Evolutionary conservation across 768 basidiomycete species (phyloP).

Genomic region (Nidula microcarpa): DNA sequence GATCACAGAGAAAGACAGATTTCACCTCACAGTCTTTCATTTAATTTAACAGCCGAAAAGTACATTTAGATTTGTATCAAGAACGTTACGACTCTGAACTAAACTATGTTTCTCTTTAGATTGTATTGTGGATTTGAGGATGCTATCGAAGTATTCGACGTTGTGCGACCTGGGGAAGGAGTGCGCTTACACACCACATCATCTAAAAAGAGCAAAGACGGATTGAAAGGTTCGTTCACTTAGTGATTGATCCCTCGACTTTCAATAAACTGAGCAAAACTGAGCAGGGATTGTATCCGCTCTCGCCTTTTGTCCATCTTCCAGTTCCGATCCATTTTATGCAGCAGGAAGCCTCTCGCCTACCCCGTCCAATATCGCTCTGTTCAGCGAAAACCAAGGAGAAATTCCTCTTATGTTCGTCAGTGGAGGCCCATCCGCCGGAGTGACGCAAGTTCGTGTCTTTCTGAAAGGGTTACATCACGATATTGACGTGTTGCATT

Average conservation of each 20-base stretch:
- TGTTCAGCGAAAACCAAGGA: conserved; percentile 61
- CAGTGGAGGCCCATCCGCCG: conserved; percentile 48
- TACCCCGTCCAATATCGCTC: conserved; percentile 51
- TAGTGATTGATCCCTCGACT: background rate
- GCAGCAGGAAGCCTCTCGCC: conserved; percentile 77
- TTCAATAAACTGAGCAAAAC: background rate
- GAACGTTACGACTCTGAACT: background rate
- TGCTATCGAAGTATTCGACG: conserved; percentile 83
- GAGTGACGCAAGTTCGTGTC: conserved; percentile 50
- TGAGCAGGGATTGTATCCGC: conserved; percentile 81
- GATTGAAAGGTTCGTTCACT: conserved; percentile 70
- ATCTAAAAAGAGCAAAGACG: conserved; percentile 76
- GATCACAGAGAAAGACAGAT: conserved; percentile 92
- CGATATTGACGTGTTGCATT: background rate
- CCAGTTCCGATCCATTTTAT: conserved; percentile 56
- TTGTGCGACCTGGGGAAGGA: conserved; percentile 71
- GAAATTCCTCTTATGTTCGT: conserved; percentile 57
- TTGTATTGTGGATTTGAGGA: conserved; percentile 86
- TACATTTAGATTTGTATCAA: conserved; percentile 24
- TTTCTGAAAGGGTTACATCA: no score
- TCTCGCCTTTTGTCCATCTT: conserved; percentile 68
- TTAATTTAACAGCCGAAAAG: conserved; percentile 68
- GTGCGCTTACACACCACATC: conserved; percentile 66
- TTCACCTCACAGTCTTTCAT: conserved; percentile 81
- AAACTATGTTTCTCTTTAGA: conserved; percentile 28